Evolutionary conservation across 1,284 basidiomycete species (phyloP), one percentile per base, ranked within the genome.

Genomic region (Kwoniella shivajii): DNA sequence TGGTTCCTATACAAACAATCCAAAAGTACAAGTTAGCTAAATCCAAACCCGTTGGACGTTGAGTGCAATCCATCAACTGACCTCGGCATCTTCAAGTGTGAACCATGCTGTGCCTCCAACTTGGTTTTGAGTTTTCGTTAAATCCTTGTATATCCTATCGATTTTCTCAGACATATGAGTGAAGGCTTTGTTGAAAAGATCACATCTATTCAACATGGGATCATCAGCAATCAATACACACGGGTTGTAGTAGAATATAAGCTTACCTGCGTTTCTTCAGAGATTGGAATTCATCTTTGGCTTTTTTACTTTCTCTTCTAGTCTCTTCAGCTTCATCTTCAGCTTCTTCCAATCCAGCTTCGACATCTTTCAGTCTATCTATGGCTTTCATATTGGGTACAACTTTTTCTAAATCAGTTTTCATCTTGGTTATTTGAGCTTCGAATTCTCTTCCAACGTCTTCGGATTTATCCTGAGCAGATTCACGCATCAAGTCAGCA

Each of bases 61-160:
- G 18, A 26, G 29, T 34, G 1, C 5, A 20, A 6, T 9, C 20
- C 10, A 18, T 16, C n/a, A 30, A 41, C 83, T 38, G 67, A 91
- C 91, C 79, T 99, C 95, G 59, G 84, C 90, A 71, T 99, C 95
- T 71, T 99, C 96, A 66, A 99, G 82, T 76, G 87, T 90, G 31
- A 99, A 84, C 78, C 98, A 99, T 0, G 95, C 96, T 31, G 95
- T 90, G 67, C 95, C 96, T 39, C 95, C 96, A 83, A 91, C 90
- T 29, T 66, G 64, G 29, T 58, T 51, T 20, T 54, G 52, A 30
- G 91, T 92, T 76, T 93, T 96, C 0, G 96, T 99, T 22, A 99
- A 84, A 63, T 98, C 94, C 79, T 99, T 99, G 82, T 99, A 99
- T 1, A 98, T 92, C 64, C 88, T 83, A 74, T 98, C 94, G 66